Percentiles rank a stretch among this genome's conserved stretches.
Conservation (phyloP, 108 stramenopile species). For the Pseudonitzschia multiseries region DNA sequence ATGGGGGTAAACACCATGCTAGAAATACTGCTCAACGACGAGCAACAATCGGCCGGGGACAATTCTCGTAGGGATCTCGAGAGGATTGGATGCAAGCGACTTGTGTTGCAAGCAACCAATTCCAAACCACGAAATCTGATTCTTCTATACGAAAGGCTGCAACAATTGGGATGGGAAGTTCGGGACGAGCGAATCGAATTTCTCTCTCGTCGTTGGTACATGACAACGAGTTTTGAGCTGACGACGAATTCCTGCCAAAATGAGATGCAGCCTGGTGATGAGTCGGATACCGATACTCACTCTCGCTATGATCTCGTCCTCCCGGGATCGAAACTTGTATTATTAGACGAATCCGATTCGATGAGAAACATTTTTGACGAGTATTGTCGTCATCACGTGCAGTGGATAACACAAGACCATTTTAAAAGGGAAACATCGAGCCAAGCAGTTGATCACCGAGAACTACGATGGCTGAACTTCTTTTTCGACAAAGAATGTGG, state of each 20-base stretch:
- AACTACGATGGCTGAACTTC: not conserved
- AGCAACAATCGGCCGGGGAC: slow-evolving; percentile 1
- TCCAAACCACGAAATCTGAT: slow-evolving; percentile 65
- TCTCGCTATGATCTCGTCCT: slow-evolving; percentile 53
- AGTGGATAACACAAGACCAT: slow-evolving; percentile 46
- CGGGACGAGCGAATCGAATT: slow-evolving; percentile 62
- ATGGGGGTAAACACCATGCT: slow-evolving; percentile 81
- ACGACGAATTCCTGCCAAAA: not conserved
- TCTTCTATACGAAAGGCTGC: slow-evolving; percentile 56
- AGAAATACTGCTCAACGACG: slow-evolving; percentile 46
- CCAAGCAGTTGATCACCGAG: not conserved
- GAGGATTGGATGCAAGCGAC: slow-evolving; percentile 35
- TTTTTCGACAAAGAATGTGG: slow-evolving; percentile 6
- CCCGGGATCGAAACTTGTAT: slow-evolving; percentile 44
- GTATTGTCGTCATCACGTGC: slow-evolving; percentile 48
- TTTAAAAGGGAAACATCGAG: not conserved
- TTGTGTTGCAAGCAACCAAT: slow-evolving; percentile 76
- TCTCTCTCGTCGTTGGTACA: slow-evolving; percentile 60
- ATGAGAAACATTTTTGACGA: slow-evolving; percentile 37
- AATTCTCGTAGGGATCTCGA: slow-evolving; percentile 28
- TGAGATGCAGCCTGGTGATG: not conserved
- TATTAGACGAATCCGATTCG: slow-evolving; percentile 10
- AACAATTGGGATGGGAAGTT: slow-evolving; percentile 49
- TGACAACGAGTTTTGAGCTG: slow-evolving; percentile 47
- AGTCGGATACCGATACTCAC: slow-evolving; percentile 37